Evolutionary conservation across 805 yeast genomes (phyloP), one percentile per base, ranked within the genome.

Genomic region (Saturnispora halmiae): DNA sequence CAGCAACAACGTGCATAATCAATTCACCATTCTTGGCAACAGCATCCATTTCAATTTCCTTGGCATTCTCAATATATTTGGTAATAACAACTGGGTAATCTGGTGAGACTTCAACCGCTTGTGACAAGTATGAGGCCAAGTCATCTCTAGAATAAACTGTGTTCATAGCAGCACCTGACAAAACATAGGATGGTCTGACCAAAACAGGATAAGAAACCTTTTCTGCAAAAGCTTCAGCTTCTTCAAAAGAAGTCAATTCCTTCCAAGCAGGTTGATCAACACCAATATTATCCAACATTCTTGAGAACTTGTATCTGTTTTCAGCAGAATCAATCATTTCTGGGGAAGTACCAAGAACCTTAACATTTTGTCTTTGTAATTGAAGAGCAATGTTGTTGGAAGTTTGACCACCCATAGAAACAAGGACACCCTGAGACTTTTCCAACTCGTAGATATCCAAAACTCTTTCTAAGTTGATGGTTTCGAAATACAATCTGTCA

Each of bases 181-280:
- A 70, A 30, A 90, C 98, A 59, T 90, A 90, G 19, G 96, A 88
- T 24, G 98, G 98, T 70, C 98, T 85, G 38, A 90, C 97, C 52
- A 90, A 70, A 30, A 90, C 97, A 38, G 98, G 98, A 63, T 86
- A 90, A 27, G 86, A 73, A 41, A 86, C 97, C 58, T 75, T 79
- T 36, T 85, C 82, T 44, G 97, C 96, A 59, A 90, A 90, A 33
- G 67, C 77, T 61, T 85, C 94, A 45, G 98, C 97, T 64, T 90
- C 97, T 30, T 72, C 85, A 44, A 86, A 72, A 19, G 95, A 84
- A 28, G 97, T 87, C 54, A 90, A 75, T 65, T 90, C 98, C 64
- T 88, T 90, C 98, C 98, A 90, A 29, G 96, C 95, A 33, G 98
- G 98, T 67, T 90, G 98, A 66, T 90, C 98, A 49, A 90, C 96